Evolutionary conservation across 1,284 basidiomycete species (phyloP), one percentile per base, ranked within the genome.

Genomic region (Melampsora americana): DNA sequence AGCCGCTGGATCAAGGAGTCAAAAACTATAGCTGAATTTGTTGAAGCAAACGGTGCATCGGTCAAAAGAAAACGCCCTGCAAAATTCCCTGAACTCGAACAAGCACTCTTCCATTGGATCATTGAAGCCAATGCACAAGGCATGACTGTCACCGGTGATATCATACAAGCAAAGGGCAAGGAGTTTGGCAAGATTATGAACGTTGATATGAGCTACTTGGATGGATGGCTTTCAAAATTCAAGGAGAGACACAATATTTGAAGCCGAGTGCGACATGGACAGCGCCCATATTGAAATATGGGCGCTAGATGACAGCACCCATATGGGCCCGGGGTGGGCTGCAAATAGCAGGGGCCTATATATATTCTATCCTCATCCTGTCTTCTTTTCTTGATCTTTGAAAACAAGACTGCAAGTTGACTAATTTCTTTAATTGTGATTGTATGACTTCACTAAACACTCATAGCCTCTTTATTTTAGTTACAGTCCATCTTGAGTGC

Each of bases 101-200:
- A 72, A 26, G 81, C 82, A 0, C 78, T 84, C 9, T 61, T 78
- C 7, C 68, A 82, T 1, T 84, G 83, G 83, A 73, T 81, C 18
- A 66, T 79, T 50, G 73, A 80, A 61, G 82, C 83, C 81, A 80
- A 83, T 73, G 77, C 79, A 28, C 81, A 80, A 59, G 56, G 79
- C 3, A 78, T 81, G 48, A 69, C 68, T 18, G 76, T 83, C 5
- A 81, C 78, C 64, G 82, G 82, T 6, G 69, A 79, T 9, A 84
- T 85, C 82, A 78, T 84, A 18, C 39, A 77, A 6, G 80, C 78
- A 35, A 28, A 20, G 69, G 75, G 12, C 46, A 32, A 23, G 56
- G 16, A 72, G 39, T 46, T 32, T 53, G 30, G 28, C 67, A 77
- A 35, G 53, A 82, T 84, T 76, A 66, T 80, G 26, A 60, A 62